These are phyloP conservation scores for Suillus subluteus DNA, from an alignment of 768 basidiomycete genomes.

Conservation along the genomic window DNA sequence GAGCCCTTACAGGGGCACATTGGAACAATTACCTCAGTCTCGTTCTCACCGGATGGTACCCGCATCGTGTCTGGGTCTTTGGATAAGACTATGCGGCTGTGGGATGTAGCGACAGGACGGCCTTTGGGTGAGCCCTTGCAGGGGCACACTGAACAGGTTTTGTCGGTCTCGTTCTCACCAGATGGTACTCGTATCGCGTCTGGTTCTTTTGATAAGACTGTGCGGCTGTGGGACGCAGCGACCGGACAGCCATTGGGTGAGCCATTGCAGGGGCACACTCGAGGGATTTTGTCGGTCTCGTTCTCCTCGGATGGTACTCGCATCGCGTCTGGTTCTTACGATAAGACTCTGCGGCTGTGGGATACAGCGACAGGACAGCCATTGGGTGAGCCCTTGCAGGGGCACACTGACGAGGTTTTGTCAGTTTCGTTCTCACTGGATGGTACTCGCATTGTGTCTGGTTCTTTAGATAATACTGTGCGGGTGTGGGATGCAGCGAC, in stretches of 20 bases:
- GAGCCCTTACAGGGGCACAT: too few relatives aligned
- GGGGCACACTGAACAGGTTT: not conserved
- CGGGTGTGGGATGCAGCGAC: too few relatives aligned
- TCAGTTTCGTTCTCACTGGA: too few relatives aligned
- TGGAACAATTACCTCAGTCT: too few relatives aligned
- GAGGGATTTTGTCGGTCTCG: not conserved
- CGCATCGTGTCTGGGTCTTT: not conserved
- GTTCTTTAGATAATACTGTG: too few relatives aligned
- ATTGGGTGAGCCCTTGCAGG: too few relatives aligned
- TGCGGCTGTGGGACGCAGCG: not conserved
- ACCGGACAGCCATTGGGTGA: not conserved
- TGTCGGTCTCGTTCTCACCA: not conserved
- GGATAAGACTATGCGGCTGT: not conserved
- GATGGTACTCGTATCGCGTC: not conserved
- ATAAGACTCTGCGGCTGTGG: not conserved
- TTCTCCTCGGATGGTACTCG: conserved; percentile 17
- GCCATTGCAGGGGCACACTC: conserved; percentile 17
- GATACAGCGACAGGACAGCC: too few relatives aligned
- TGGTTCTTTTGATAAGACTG: not conserved
- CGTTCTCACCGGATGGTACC: not conserved
- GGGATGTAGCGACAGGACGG: not conserved
- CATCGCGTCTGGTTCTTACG: not conserved
- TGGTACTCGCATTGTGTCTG: too few relatives aligned
- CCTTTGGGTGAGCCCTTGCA: not conserved
- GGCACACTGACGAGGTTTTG: too few relatives aligned